Evolutionary conservation across 108 stramenopile genomes (phyloP), one percentile per base, ranked within the genome.

Genomic region (Pseudonitzschia multiseries): DNA sequence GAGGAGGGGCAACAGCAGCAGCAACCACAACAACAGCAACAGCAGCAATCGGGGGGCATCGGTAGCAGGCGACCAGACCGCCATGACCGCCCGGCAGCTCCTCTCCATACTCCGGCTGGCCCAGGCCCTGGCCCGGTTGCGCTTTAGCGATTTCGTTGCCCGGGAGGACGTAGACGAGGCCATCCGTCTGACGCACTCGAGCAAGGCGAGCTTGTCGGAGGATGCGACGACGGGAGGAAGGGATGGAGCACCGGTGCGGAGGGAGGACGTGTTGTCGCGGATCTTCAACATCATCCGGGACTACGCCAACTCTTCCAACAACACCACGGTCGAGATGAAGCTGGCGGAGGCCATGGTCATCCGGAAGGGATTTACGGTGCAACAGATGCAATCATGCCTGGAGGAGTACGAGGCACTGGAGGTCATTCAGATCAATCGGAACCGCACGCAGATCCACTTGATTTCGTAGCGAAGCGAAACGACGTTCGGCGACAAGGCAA

Each of bases 101-200:
- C 82, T 99, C 6, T 97, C 96, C 31, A 98, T 98, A 73, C 83
- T 99, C 28, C 96, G 99, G 57, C 79, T 98, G 74, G 82, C 96
- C 51, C 96, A 97, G 79, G 97, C 97, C 1, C 83, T 98, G 41
- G 97, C 97, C 6, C 92, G 99, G 22, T 89, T 99, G 44, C 92
- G 97, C 13, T 98, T 98, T 74, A 86, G 87, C 27, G 93, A 94
- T 43, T 90, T 76, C 27, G 97, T 99, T 0, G 94, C 92, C n/a
- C 84, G 93, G 26, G 95, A 96, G 61, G 99, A 99, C 73, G 97
- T 99, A 0, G 93, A 98, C 72, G 99, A 99, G 82, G 97, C 99
- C 15, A 97, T 98, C 71, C 97, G 99, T 29, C 72, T 94, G 43
- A 94, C 93, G 24, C 90, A 94, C 83, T 86, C 96, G 95, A 94